A percentile compares a stretch with the other conserved stretches of the same genome.
phyloP scores from a whole-genome alignment of 257 asterid species.

The Nicotiana obtusifolia region DNA sequence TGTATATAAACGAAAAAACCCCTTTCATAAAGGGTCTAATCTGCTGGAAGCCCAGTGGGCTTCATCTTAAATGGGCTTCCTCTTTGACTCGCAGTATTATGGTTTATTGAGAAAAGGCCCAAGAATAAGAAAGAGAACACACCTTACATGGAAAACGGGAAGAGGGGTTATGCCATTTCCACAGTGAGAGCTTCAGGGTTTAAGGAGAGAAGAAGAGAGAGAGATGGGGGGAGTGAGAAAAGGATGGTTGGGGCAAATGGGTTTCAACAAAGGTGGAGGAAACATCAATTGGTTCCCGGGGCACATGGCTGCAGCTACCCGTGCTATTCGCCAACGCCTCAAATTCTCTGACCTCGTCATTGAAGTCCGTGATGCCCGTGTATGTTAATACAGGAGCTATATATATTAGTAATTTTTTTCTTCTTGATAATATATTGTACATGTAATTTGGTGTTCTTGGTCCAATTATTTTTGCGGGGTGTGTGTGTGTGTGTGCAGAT shows the following conservation, averaged over 20 bases:
- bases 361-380: slow-evolving; percentile 97
- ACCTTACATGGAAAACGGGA: not conserved
- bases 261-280: slow-evolving; percentile 38
- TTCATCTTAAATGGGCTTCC: too few relatives aligned
- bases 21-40: too few relatives aligned
- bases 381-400: slow-evolving; percentile 10
- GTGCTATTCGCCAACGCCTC: slow-evolving; percentile 91
- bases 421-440: too few relatives aligned
- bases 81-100: too few relatives aligned
- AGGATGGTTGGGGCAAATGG: slow-evolving; percentile 58
- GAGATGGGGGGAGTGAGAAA: slow-evolving; percentile 30
- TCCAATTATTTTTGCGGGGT: not conserved
- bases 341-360: slow-evolving; percentile 75
- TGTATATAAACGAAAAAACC: too few relatives aligned
- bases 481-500: slow-evolving; percentile 31
- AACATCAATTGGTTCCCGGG: slow-evolving; percentile 88
- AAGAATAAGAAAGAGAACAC: not conserved
- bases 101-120: not conserved
- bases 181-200: not conserved
- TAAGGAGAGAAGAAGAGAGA: not conserved
- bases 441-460: not conserved
- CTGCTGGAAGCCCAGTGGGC: too few relatives aligned
- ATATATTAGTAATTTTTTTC: too few relatives aligned
- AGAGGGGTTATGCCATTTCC: not conserved
- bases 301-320: slow-evolving; percentile 98